Base-by-base conservation (phyloP, 1,139 yeast genomes). In the Sugiyamaella japonica region DNA sequence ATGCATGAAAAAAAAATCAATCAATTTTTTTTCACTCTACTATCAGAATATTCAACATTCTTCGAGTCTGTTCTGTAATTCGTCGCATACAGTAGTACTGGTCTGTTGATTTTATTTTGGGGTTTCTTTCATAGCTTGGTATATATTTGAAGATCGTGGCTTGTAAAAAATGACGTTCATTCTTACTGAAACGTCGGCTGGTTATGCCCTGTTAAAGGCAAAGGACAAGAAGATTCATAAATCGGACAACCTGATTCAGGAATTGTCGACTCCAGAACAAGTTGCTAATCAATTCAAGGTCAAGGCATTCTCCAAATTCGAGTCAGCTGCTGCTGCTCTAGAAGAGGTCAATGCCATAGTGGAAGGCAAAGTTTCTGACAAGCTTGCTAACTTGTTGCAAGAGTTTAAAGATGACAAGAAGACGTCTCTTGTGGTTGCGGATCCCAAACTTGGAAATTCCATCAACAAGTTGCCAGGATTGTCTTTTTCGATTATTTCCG, bases 181-280 rank as follows among this genome's bases (percentile, higher is more conserved):
- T 70, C 84, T 93, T 73, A 88, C 98, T 60, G 99, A 93, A 80
- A 93, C 98, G 62, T 89, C 98, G 63, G 99, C 99, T 56, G 99
- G 99, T 71, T 93, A 93, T 73, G 98, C 98, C 72, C 81, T 93
- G 71, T 83, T 93, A 70, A 93, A 93, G 78, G 97, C 98, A 58
- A 85, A 96, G 62, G 98, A 93, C 80, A 93, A 93, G 80, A 93
- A 93, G 82, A 86, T 93, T 70, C 85, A 91, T 81, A 90, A 91
- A 78, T 86, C 95, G 32, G 73, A 87, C 52, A 72, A 83, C 57
- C 76, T 90, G 66, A 75, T 88, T 64, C 82, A 85, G 62, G 97
- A 91, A 71, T 81, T 90, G 68, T 80, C 89, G 74, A 75, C 88
- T 52, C 86, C 96, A 55, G 96, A 87, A 63, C 86, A 88, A 73